These are phyloP conservation scores for Gaillardinia entomophila DNA, from an alignment of 805 yeast genomes.

Conservation along the genomic window DNA sequence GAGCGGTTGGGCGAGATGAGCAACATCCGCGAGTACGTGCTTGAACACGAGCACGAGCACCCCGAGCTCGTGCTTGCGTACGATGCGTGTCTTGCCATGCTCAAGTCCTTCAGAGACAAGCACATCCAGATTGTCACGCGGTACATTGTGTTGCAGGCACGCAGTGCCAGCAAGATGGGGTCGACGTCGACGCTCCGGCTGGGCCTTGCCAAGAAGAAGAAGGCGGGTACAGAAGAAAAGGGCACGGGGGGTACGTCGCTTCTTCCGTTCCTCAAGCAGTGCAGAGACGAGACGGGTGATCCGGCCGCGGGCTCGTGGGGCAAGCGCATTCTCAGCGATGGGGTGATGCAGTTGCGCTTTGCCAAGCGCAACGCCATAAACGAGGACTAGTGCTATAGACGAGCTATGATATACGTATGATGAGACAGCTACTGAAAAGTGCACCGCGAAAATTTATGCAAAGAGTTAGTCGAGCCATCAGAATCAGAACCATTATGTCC, in stretches of 20 bases:
- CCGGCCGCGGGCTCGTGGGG: conserved; percentile 95
- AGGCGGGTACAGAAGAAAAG: conserved; percentile 47
- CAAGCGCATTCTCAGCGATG: conserved; percentile 57
- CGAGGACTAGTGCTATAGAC: conserved; percentile 32
- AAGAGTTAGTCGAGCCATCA: too few species aligned
- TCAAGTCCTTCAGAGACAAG: conserved; percentile 83
- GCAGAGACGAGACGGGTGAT: conserved; percentile 93
- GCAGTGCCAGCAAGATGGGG: conserved; percentile 46
- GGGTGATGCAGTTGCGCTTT: conserved; percentile 39
- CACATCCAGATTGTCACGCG: conserved; percentile 91
- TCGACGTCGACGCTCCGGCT: conserved; percentile 57
- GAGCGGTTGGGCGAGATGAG: conserved; percentile 52
- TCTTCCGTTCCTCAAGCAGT: conserved; percentile 88
- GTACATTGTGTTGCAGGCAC: conserved; percentile 77
- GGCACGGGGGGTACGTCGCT: conserved; percentile 96
- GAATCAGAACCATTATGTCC: background rate
- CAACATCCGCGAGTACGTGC: conserved; percentile 60
- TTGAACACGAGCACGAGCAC: conserved; percentile 26
- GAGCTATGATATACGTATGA: too few species aligned
- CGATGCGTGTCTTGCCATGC: conserved; percentile 86
- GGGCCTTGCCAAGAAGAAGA: conserved; percentile 52
- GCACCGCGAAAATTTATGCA: too few species aligned
- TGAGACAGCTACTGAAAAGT: too few species aligned
- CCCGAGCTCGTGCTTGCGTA: conserved; percentile 65
- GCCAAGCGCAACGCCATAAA: conserved; percentile 36